phyloP scores from a whole-genome alignment of 2,329 filamentous ascomycete genomes.

The Trichoderma koningiopsis region DNA sequence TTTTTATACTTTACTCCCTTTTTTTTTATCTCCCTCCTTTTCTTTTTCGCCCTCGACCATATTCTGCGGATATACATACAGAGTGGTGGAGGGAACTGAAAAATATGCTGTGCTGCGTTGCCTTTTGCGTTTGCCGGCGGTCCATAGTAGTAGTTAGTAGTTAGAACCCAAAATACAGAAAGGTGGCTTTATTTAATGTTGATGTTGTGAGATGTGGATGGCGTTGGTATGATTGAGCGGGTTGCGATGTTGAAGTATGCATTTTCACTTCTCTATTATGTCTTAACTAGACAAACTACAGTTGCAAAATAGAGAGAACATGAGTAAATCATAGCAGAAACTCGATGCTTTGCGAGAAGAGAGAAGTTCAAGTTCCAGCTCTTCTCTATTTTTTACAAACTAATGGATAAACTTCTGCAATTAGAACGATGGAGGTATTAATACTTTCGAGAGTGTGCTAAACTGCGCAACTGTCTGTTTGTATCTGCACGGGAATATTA shows the following conservation, averaged over 20 bases:
- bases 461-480: no score
- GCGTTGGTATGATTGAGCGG: not conserved
- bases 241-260: not conserved
- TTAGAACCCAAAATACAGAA: slow-evolving; percentile 14
- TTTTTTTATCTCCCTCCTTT: not conserved
- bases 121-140: slow-evolving; percentile 12
- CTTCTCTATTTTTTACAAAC: no score
- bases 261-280: not conserved
- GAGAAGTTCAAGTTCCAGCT: no score
- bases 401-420: no score
- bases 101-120: slow-evolving; percentile 13
- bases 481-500: no score
- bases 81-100: not conserved
- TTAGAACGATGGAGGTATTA: no score
- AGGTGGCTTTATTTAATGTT: not conserved
- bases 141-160: slow-evolving; percentile 21
- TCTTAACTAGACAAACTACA: no score
- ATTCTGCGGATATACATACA: slow-evolving; percentile 11
- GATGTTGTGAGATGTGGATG: not conserved
- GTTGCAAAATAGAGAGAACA: no score
- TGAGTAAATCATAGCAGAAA: no score
- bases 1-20: not conserved
- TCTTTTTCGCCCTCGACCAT: not conserved
- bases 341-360: no score
- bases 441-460: no score